These are phyloP conservation scores for Cyberlindnera euphorbiiphila DNA, from an alignment of 805 yeast species.

Conservation along the genomic window DNA sequence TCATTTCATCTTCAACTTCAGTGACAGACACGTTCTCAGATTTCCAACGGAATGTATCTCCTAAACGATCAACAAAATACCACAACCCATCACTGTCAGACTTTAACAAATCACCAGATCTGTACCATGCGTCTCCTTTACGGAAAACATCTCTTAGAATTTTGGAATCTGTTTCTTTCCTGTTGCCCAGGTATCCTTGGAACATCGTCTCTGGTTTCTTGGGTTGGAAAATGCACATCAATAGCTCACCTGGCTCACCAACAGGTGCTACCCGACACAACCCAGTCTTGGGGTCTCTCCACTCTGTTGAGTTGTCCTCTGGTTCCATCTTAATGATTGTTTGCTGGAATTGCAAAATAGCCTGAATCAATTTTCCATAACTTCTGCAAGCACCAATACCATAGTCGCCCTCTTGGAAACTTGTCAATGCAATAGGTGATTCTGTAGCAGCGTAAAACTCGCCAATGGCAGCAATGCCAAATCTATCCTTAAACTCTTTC, in stretches of 20 bases:
- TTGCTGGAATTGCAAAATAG: conserved; percentile 49
- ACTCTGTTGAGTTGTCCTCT: conserved; percentile 68
- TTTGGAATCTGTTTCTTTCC: conserved; percentile 74
- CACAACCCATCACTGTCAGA: conserved; percentile 64
- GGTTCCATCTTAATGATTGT: conserved; percentile 72
- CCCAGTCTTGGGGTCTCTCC: conserved; percentile 65
- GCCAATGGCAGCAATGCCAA: conserved; percentile 70
- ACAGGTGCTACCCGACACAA: conserved; percentile 48
- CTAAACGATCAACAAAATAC: conserved; percentile 87
- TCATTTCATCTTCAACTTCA: conserved; percentile 80
- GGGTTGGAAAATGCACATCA: conserved; percentile 68
- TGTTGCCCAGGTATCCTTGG: conserved; percentile 86
- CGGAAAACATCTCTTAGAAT: conserved; percentile 67
- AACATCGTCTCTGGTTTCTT: conserved; percentile 67
- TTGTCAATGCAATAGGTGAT: conserved; percentile 83
- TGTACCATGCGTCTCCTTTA: conserved; percentile 87
- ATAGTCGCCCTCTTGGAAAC: conserved; percentile 68
- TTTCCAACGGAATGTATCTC: conserved; percentile 96
- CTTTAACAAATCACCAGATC: conserved; percentile 81
- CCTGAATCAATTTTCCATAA: conserved; percentile 60
- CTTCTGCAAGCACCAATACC: conserved; percentile 89
- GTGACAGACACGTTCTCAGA: conserved; percentile 92
- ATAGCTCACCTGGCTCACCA: conserved; percentile 81
- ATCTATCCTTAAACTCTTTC: conserved; percentile 72
- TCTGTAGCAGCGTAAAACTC: conserved; percentile 95